A percentile compares a stretch with the other conserved stretches of the same genome.
Evolutionary conservation across 2,329 filamentous ascomycete genomes (phyloP).

Genomic region (Sarocladiaceae sp.): DNA sequence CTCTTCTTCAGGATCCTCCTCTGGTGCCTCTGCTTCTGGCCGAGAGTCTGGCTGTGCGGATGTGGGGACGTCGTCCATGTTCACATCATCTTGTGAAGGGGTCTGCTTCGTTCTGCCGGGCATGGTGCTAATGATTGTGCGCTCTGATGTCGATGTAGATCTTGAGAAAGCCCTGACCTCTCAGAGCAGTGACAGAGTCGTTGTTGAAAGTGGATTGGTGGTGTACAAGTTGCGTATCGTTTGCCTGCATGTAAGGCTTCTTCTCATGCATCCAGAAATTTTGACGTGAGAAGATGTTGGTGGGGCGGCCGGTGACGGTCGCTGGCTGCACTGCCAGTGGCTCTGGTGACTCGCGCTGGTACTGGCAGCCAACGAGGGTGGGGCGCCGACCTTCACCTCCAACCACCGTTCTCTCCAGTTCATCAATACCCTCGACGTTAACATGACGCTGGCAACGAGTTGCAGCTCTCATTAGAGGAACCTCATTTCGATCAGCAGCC

Average conservation of each 20-base stretch:
- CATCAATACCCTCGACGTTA: too few species aligned
- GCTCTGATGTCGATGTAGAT: background rate
- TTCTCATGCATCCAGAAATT: conserved; percentile 10
- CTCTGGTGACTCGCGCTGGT: too few species aligned
- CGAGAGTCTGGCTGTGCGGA: conserved; percentile 28
- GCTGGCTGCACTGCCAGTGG: background rate
- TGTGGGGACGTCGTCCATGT: conserved; percentile 39
- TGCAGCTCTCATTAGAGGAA: too few species aligned
- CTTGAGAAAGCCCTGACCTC: too few species aligned
- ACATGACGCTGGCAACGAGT: too few species aligned
- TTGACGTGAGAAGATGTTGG: conserved; percentile 2
- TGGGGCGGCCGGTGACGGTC: conserved; percentile 5
- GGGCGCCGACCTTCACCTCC: too few species aligned
- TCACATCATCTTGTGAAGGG: conserved; percentile 25
- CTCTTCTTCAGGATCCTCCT: conserved; percentile 32
- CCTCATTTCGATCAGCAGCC: too few species aligned
- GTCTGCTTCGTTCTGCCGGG: conserved; percentile 32
- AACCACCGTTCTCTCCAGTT: too few species aligned
- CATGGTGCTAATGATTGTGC: conserved; percentile 22
- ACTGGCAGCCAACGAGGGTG: too few species aligned
- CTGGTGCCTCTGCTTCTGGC: conserved; percentile 27
- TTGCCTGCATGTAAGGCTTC: conserved; percentile 5
- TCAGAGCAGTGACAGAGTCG: too few species aligned
- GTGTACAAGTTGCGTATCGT: background rate
- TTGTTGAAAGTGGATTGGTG: too few species aligned